A percentile compares a stretch with the other conserved stretches of the same genome.
Evolutionary conservation across 352 stramenopile species (phyloP).

Genomic region (Globisporangium sylvaticum): DNA sequence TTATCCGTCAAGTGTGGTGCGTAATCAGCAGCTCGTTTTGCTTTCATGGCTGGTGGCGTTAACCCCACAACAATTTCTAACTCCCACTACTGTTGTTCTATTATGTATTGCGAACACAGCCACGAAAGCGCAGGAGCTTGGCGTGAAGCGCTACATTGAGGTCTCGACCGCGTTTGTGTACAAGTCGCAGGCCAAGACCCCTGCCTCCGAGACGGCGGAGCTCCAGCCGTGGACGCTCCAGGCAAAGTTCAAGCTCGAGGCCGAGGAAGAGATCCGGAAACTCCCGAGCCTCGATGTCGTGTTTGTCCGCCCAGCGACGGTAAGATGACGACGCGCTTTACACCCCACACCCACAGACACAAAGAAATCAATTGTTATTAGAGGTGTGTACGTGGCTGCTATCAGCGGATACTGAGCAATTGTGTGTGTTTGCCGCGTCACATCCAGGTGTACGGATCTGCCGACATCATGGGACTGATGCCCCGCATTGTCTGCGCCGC

Average conservation of each 20-base stretch:
- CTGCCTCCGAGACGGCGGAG: constrained; percentile 54
- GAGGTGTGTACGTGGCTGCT: not conserved
- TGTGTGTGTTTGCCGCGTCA: not conserved
- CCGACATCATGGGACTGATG: constrained; percentile 80
- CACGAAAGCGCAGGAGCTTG: constrained; percentile 57
- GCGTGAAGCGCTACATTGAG: constrained; percentile 80
- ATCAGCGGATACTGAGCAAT: not conserved
- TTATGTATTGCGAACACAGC: constrained; percentile 20
- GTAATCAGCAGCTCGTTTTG: constrained; percentile 11
- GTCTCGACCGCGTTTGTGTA: constrained; percentile 88
- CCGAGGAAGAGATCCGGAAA: constrained; percentile 66
- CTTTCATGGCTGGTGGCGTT: not conserved
- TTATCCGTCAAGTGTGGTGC: constrained; percentile 80
- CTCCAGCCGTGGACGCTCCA: constrained; percentile 82
- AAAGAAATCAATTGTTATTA: no score
- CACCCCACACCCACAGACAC: not conserved
- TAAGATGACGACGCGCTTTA: constrained; percentile 13
- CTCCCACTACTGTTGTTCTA: not conserved
- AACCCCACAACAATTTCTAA: not conserved
- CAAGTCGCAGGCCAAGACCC: constrained; percentile 76
- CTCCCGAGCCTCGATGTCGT: constrained; percentile 56
- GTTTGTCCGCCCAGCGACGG: constrained; percentile 72
- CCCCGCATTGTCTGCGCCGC: constrained; percentile 80
- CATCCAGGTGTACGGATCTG: constrained; percentile 72
- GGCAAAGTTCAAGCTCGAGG: constrained; percentile 85